These are phyloP conservation scores for Pichia sp. DNA, from an alignment of 1,139 yeast genomes.

Conservation along the genomic window DNA sequence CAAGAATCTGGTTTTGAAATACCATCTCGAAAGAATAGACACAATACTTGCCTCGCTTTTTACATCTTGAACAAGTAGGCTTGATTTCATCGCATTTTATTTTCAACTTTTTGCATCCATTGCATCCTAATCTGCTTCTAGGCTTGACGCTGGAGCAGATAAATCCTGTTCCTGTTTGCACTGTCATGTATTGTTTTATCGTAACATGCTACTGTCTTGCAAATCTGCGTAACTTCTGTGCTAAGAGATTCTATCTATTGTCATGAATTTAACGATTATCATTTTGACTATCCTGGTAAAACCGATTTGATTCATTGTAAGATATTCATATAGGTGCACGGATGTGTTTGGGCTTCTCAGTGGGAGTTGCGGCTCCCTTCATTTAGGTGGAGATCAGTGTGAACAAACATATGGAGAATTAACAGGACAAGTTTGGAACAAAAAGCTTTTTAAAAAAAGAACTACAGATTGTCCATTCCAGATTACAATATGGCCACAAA, in stretches of 20 bases:
- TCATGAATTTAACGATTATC: too few species aligned
- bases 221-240: too few species aligned
- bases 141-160: slow-evolving; percentile 3
- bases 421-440: too few species aligned
- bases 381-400: background rate
- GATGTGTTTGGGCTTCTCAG: too few species aligned
- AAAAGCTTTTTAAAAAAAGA: too few species aligned
- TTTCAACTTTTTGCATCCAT: slow-evolving; percentile 16
- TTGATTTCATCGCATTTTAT: slow-evolving; percentile 18
- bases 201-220: background rate
- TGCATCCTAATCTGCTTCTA: slow-evolving; percentile 18
- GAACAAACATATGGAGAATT: background rate
- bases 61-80: slow-evolving; percentile 15
- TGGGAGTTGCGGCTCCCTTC: too few species aligned
- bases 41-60: slow-evolving; percentile 10
- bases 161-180: background rate
- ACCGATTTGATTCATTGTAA: too few species aligned
- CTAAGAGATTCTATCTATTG: too few species aligned
- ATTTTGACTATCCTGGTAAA: too few species aligned
- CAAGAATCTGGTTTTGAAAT: slow-evolving; percentile 16
- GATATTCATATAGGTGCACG: too few species aligned
- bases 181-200: background rate
- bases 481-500: background rate
- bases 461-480: background rate
- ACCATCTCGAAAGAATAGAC: slow-evolving; percentile 17